Evolutionary conservation across 1,139 yeast species (phyloP).

Genomic region (Saccharomyces hybrid): DNA sequence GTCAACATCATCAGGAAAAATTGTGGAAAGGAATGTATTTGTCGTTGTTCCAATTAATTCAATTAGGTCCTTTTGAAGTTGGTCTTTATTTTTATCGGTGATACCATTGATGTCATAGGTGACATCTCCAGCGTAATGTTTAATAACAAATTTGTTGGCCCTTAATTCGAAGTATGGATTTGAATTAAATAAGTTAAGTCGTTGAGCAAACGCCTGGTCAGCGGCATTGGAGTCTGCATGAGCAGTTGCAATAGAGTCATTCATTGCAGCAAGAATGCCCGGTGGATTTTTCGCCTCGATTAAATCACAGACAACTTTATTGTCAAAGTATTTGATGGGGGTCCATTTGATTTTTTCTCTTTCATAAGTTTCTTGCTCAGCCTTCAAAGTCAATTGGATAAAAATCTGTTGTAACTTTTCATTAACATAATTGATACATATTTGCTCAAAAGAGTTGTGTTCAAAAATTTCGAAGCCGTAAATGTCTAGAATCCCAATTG

Average conservation of each 20-base stretch:
- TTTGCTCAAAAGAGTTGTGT: conserved; percentile 91
- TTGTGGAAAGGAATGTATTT: conserved; percentile 53
- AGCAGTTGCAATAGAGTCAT: conserved; percentile 96
- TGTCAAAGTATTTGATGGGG: conserved; percentile 93
- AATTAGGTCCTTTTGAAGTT: conserved; percentile 78
- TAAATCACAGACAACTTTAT: conserved; percentile 92
- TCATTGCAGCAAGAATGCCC: conserved; percentile 91
- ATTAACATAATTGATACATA: conserved; percentile 94
- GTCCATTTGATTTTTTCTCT: conserved; percentile 96
- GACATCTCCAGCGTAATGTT: conserved; percentile 98
- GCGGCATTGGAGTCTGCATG: conserved; percentile 98
- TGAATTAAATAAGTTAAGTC: conserved; percentile 73
- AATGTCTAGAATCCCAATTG: conserved; percentile 93
- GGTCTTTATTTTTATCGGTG: conserved; percentile 97
- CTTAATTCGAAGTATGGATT: conserved; percentile 89
- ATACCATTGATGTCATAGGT: conserved; percentile 82
- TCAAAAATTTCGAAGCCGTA: conserved; percentile 98
- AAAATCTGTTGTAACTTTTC: conserved; percentile 96
- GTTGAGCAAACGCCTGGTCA: conserved; percentile 90
- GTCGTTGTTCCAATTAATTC: conserved; percentile 67
- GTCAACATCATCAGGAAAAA: conserved; percentile 77
- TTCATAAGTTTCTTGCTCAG: conserved; percentile 96
- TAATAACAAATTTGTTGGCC: conserved; percentile 77
- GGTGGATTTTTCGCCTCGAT: conserved; percentile 95
- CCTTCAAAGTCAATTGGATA: conserved; percentile 87